Percentiles rank a stretch among this genome's conserved stretches.
Evolutionary conservation across 2,329 filamentous ascomycete species (phyloP).

Genomic region (Madurella fahalii): DNA sequence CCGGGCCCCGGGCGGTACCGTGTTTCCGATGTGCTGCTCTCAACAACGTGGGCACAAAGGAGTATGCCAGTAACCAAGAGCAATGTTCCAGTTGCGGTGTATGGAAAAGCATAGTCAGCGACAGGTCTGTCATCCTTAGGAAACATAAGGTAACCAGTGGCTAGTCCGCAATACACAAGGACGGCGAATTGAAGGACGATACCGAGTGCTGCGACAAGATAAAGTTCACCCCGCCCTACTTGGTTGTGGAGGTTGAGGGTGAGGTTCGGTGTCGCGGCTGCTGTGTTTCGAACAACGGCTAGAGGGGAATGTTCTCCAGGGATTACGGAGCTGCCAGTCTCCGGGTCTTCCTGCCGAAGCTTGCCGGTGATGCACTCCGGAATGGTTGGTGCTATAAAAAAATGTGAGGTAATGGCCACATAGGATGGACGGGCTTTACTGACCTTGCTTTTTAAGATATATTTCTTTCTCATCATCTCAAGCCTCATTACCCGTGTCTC

Average conservation of each 20-base stretch:
- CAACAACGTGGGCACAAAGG: constrained; percentile 32
- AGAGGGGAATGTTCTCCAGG: background rate
- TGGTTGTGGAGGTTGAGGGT: background rate
- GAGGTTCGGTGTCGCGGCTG: constrained; percentile 21
- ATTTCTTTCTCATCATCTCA: no score
- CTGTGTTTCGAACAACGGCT: constrained; percentile 8
- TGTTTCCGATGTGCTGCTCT: constrained; percentile 29
- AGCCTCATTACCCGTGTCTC: no score
- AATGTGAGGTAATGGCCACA: no score
- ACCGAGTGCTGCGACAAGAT: constrained; percentile 19
- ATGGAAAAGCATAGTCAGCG: constrained; percentile 26
- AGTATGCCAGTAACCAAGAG: constrained; percentile 28
- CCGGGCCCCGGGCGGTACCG: constrained; percentile 13
- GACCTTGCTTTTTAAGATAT: no score
- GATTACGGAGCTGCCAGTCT: background rate
- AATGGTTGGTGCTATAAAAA: no score
- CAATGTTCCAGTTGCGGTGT: constrained; percentile 27
- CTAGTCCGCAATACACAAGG: constrained; percentile 20
- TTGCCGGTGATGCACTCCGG: no score
- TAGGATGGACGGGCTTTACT: no score
- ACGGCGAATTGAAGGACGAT: constrained; percentile 25
- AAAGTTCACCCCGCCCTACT: constrained; percentile 11
- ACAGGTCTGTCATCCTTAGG: constrained; percentile 9
- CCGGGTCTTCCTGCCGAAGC: background rate
- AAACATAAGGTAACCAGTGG: constrained; percentile 5